These are phyloP conservation scores for Carex myosuroides DNA, from an alignment of 176 grass and related monocot species.

Conservation along the genomic window DNA sequence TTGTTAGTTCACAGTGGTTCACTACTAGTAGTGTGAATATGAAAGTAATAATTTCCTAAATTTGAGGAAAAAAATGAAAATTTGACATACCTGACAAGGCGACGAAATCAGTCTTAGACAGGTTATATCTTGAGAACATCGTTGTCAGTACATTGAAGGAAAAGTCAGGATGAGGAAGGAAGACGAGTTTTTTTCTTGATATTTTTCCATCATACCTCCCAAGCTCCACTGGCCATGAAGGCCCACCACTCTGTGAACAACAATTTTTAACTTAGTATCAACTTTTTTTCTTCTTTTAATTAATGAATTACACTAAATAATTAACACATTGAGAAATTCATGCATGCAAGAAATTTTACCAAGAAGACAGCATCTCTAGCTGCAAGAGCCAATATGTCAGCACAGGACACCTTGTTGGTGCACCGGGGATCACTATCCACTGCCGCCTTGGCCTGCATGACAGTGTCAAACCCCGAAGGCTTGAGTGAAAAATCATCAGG, in stretches of 20 bases:
- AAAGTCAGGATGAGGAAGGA: conserved; percentile 31
- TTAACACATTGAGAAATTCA: not conserved
- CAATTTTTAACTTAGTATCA: not conserved
- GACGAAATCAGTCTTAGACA: conserved; percentile 51
- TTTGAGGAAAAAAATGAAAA: not conserved
- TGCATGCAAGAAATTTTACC: conserved; percentile 21
- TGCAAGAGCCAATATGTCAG: conserved; percentile 65
- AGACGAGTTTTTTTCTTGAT: conserved; percentile 32
- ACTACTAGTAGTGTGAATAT: not conserved
- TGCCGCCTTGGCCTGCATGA: conserved; percentile 57
- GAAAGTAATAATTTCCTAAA: not conserved
- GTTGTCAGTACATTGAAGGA: conserved; percentile 32
- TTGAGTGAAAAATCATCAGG: conserved; percentile 56
- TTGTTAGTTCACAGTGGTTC: not conserved
- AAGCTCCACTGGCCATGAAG: conserved; percentile 60
- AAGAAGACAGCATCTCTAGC: conserved; percentile 57
- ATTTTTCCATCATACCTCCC: conserved; percentile 53
- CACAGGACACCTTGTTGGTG: conserved; percentile 66
- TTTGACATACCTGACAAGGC: conserved; percentile 46
- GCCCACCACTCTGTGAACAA: conserved; percentile 44
- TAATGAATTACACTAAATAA: not conserved
- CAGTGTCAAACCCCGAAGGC: conserved; percentile 46
- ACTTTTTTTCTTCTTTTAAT: not conserved
- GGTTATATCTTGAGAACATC: conserved; percentile 39
- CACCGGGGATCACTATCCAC: conserved; percentile 50